Evolutionary conservation across 345 rosid species (phyloP).

Genomic region (Hibiscus tridactylites): DNA sequence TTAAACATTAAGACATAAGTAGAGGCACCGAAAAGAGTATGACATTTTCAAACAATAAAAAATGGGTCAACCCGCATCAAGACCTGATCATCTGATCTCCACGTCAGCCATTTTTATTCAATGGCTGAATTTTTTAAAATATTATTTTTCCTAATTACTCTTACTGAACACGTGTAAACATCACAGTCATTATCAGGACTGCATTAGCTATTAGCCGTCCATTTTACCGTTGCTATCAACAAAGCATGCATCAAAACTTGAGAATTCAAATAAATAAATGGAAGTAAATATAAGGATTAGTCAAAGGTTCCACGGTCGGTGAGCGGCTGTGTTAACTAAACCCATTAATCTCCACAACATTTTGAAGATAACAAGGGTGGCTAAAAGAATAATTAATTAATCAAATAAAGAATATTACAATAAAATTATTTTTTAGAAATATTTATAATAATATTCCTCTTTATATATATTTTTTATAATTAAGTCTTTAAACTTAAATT

Average conservation of each 20-base stretch:
- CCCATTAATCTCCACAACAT: not conserved
- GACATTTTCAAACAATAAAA: too few relatives aligned
- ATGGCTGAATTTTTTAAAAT: not conserved
- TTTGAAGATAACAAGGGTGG: not conserved
- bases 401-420: not conserved
- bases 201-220: conserved; percentile 5
- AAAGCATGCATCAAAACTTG: conserved; percentile 1
- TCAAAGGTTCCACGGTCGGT: conserved; percentile 23
- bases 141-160: not conserved
- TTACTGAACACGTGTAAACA: conserved; percentile 15
- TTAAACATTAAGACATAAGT: too few relatives aligned
- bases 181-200: not conserved
- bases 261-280: not conserved
- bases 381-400: not conserved
- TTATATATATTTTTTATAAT: too few relatives aligned
- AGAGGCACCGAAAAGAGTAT: too few relatives aligned
- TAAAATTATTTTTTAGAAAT: too few relatives aligned
- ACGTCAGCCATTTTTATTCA: not conserved
- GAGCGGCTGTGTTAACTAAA: conserved; percentile 15
- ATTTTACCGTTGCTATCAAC: conserved; percentile 11
- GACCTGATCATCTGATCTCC: not conserved
- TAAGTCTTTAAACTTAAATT: too few relatives aligned
- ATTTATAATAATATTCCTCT: too few relatives aligned
- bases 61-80: too few relatives aligned
- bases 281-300: not conserved